Evolutionary conservation across 495 filamentous ascomycete species (phyloP).

Genomic region (Hypoxylon fragiforme): DNA sequence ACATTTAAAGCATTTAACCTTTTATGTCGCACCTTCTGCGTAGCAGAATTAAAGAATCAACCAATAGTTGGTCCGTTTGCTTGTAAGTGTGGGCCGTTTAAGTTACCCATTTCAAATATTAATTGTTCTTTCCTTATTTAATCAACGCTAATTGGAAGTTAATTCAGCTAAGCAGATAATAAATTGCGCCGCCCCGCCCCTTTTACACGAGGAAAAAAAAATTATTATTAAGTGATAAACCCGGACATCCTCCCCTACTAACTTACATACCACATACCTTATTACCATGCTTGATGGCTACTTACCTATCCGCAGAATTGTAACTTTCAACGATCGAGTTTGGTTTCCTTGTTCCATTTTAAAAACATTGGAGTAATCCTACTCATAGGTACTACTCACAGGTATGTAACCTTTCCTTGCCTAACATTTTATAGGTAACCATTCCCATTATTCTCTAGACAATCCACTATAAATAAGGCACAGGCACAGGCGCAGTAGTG

Average conservation of each 20-base stretch:
- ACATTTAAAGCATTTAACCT: slow-evolving; percentile 24
- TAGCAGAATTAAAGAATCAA: slow-evolving; percentile 7
- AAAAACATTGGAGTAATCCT: too few relatives aligned
- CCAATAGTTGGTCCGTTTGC: slow-evolving; percentile 18
- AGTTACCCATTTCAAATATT: slow-evolving; percentile 24
- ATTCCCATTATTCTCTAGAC: too few relatives aligned
- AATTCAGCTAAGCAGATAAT: slow-evolving; percentile 34
- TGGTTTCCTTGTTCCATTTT: too few relatives aligned
- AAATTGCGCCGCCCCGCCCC: slow-evolving; percentile 17
- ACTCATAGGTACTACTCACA: too few relatives aligned
- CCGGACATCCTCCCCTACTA: slow-evolving; percentile 10
- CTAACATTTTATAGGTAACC: too few relatives aligned
- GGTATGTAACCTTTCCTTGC: too few relatives aligned
- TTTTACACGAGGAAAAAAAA: slow-evolving; percentile 15
- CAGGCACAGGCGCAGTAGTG: too few relatives aligned
- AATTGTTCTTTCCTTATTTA: slow-evolving; percentile 30
- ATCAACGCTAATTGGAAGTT: slow-evolving; percentile 30
- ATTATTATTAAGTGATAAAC: slow-evolving; percentile 11
- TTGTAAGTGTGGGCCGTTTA: slow-evolving; percentile 29
- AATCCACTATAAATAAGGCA: too few relatives aligned
- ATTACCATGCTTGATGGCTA: not conserved
- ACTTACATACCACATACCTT: not conserved
- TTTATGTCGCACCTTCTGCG: slow-evolving; percentile 26
- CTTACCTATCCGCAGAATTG: not conserved
- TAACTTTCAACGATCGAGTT: too few relatives aligned